Evolutionary conservation across 164 flowering plant species (phyloP).

Genomic region (Cinnamomum micranthum): DNA sequence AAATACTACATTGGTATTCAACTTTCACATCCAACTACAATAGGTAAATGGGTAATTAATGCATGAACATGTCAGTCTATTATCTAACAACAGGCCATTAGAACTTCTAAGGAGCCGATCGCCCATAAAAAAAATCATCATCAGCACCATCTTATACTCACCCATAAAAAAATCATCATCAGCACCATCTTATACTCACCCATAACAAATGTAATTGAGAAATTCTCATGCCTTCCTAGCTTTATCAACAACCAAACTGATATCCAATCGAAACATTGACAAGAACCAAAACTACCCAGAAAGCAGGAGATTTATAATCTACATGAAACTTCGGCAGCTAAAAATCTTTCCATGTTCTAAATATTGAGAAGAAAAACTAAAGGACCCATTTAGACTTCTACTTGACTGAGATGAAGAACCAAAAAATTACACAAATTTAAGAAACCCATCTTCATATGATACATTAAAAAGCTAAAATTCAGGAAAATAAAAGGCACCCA

Average conservation of each 20-base stretch:
- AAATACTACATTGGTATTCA: too few species aligned
- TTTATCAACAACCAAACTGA: background rate
- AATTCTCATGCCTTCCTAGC: too few species aligned
- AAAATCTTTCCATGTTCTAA: background rate
- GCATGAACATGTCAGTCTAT: too few species aligned
- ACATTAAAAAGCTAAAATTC: background rate
- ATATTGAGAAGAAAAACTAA: background rate
- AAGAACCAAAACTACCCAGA: background rate
- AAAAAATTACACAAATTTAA: background rate
- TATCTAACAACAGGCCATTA: too few species aligned
- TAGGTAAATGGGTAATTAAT: too few species aligned
- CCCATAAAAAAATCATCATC: too few species aligned
- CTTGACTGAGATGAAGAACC: background rate
- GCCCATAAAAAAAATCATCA: too few species aligned
- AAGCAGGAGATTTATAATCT: background rate
- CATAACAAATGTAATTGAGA: too few species aligned
- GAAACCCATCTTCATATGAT: background rate
- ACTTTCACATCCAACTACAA: too few species aligned
- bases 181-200: too few species aligned
- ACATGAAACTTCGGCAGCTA: background rate
- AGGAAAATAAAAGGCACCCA: background rate
- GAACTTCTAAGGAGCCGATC: too few species aligned
- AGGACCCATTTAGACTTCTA: background rate
- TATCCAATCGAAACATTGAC: background rate
- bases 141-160: too few species aligned